These are phyloP conservation scores for Arabidopsis lyrata DNA, from an alignment of 441 rosid genomes.

Conservation along the genomic window DNA sequence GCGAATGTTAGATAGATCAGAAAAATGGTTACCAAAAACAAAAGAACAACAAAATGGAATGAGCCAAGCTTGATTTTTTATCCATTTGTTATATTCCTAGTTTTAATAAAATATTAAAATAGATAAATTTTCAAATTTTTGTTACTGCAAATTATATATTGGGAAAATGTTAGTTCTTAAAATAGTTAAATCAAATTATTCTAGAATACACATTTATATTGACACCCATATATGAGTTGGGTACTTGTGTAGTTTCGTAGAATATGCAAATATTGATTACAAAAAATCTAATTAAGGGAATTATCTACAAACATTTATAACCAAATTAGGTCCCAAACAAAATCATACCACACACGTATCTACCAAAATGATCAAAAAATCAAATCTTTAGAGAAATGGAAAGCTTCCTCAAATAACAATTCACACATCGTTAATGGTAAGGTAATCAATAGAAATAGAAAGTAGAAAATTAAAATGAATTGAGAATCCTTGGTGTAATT, in stretches of 20 bases:
- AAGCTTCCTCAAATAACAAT: not conserved
- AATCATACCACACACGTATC: not conserved
- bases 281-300: too few relatives aligned
- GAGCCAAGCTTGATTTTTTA: not conserved
- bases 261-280: too few relatives aligned
- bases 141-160: too few relatives aligned
- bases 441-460: slow-evolving; percentile 5
- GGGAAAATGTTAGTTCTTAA: too few relatives aligned
- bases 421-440: slow-evolving; percentile 12
- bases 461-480: not conserved
- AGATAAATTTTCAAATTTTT: too few relatives aligned
- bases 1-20: not conserved
- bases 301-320: not conserved
- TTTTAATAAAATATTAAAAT: too few relatives aligned
- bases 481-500: slow-evolving; percentile 17
- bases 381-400: not conserved
- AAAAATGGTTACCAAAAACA: not conserved
- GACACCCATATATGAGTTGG: too few relatives aligned
- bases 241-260: too few relatives aligned
- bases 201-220: too few relatives aligned
- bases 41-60: not conserved
- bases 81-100: too few relatives aligned
- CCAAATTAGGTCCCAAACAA: not conserved
- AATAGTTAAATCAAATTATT: too few relatives aligned
- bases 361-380: not conserved